A percentile compares a stretch with the other conserved stretches of the same genome.
phyloP scores from a whole-genome alignment of 164 flowering plant species.

The Sextonia rubra region DNA sequence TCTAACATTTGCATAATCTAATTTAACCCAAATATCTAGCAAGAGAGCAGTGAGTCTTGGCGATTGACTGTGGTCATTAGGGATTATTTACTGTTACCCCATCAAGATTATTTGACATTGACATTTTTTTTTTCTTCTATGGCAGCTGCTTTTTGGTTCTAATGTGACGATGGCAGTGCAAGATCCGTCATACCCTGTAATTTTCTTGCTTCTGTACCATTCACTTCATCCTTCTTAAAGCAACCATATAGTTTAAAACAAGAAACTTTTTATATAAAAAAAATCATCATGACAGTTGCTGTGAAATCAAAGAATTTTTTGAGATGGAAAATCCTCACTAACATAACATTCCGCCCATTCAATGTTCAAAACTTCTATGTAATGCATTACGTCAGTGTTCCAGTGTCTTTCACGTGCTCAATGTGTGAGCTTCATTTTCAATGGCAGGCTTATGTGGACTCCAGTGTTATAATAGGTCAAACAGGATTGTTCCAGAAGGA shows the following conservation, averaged over 20 bases:
- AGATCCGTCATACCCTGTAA: conserved; percentile 97
- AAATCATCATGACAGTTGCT: no score
- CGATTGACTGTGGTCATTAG: background rate
- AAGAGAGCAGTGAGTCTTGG: background rate
- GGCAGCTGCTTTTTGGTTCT: conserved; percentile 80
- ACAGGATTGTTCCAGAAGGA: conserved; percentile 76
- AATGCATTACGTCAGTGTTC: background rate
- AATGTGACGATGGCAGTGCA: conserved; percentile 82
- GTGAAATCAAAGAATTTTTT: background rate
- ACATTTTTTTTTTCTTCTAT: conserved; percentile 4
- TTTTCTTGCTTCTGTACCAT: background rate
- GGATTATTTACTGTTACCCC: conserved; percentile 1
- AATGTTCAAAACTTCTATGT: background rate
- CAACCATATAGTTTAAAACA: background rate
- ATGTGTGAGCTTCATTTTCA: background rate
- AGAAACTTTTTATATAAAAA: background rate
- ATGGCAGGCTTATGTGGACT: conserved; percentile 89
- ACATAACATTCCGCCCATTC: background rate
- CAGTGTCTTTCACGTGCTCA: background rate
- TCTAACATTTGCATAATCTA: background rate
- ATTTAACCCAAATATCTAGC: background rate
- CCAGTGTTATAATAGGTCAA: conserved; percentile 94
- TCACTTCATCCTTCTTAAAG: background rate
- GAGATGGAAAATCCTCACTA: background rate
- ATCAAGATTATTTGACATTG: background rate